Percentiles rank a stretch among this genome's conserved stretches.
These are phyloP conservation scores for Epichloe hybrida DNA, from an alignment of 2,329 filamentous ascomycete species.

Conservation along the genomic window DNA sequence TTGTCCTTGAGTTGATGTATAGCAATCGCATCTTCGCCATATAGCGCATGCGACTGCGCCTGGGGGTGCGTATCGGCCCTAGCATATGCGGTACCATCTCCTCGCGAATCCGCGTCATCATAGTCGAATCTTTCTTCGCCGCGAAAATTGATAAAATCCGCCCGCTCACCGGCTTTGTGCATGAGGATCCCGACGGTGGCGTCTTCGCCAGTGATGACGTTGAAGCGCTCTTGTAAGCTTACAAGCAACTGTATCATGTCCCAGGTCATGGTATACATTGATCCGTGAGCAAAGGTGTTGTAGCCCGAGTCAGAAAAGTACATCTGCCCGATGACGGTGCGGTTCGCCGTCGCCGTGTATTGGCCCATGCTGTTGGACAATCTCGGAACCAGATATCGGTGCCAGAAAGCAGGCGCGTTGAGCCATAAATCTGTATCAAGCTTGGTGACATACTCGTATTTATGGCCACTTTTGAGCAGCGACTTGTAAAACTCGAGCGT, in stretches of 20 bases:
- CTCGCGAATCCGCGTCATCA: slow-evolving; percentile 14
- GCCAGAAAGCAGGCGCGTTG: slow-evolving; percentile 19
- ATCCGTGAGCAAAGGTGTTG: slow-evolving; percentile 17
- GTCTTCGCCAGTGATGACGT: slow-evolving; percentile 18
- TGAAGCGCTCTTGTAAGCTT: slow-evolving; percentile 13
- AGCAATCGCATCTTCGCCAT: slow-evolving; percentile 11
- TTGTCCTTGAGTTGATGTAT: slow-evolving; percentile 17
- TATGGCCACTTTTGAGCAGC: slow-evolving; percentile 11
- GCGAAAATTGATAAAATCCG: slow-evolving; percentile 16
- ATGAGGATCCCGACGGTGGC: slow-evolving; percentile 16
- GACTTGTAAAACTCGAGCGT: slow-evolving; percentile 20
- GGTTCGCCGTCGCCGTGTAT: slow-evolving; percentile 7
- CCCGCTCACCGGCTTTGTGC: slow-evolving; percentile 12
- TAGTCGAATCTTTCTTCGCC: slow-evolving; percentile 19
- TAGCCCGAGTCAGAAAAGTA: slow-evolving; percentile 14
- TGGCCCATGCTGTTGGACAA: slow-evolving; percentile 9
- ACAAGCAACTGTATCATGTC: slow-evolving; percentile 17
- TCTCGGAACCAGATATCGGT: slow-evolving; percentile 14
- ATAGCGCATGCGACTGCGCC: slow-evolving; percentile 13
- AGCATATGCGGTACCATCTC: slow-evolving; percentile 17
- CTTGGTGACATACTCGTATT: slow-evolving; percentile 20
- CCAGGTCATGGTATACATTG: slow-evolving; percentile 22
- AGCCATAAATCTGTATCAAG: slow-evolving; percentile 20
- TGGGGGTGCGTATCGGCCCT: slow-evolving; percentile 12
- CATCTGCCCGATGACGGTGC: slow-evolving; percentile 17